Conservation (phyloP, 805 yeast genomes). For the Saccharomyces paradoxus region DNA sequence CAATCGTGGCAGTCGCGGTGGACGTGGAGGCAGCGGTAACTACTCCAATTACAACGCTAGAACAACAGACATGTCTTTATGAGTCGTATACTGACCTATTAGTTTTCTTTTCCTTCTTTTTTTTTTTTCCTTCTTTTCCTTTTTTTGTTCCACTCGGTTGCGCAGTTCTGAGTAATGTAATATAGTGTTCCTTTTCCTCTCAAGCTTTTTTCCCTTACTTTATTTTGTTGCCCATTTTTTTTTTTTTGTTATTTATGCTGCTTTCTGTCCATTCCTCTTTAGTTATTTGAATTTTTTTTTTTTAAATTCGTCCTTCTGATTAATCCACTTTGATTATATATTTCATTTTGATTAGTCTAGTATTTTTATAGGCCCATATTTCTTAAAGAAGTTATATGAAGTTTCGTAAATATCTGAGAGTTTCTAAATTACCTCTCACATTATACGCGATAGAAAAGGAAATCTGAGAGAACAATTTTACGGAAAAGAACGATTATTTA, state of each 20-base stretch:
- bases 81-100: not conserved
- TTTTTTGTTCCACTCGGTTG: not conserved
- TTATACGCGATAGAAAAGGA: not conserved
- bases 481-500: not conserved
- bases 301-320: not conserved
- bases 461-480: not conserved
- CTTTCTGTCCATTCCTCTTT: not conserved
- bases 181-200: not conserved
- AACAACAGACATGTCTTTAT: not conserved
- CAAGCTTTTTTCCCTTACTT: not conserved
- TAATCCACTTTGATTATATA: not conserved
- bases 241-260: not conserved
- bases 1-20: conserved; percentile 5
- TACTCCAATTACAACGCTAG: not conserved
- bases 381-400: not conserved
- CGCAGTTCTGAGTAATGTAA: not conserved
- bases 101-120: not conserved
- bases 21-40: conserved; percentile 5
- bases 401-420: not conserved
- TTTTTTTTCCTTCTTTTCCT: not conserved
- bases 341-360: not conserved
- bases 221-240: not conserved
- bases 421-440: not conserved
- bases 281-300: not conserved
- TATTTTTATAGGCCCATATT: not conserved